Percentiles rank a stretch among this genome's conserved stretches.
Evolutionary conservation across 2,329 filamentous ascomycete species (phyloP).

Genomic region (Dothiorella sarmentorum): DNA sequence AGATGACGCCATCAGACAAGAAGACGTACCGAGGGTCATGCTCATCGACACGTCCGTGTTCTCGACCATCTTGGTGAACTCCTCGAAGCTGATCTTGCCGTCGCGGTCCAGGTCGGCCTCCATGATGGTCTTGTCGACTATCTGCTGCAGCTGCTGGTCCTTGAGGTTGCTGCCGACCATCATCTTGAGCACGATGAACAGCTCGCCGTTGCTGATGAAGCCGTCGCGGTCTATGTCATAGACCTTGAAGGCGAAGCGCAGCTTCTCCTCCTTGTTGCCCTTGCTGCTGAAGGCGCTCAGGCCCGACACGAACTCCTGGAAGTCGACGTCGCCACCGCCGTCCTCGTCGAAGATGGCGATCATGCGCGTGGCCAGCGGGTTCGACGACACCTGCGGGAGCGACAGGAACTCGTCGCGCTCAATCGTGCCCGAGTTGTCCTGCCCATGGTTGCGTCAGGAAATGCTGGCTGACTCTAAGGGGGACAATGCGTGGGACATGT

Average conservation of each 20-base stretch:
- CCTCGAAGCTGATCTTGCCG: conserved; percentile 98
- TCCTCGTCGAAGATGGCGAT: conserved; percentile 99
- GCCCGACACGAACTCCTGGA: conserved; percentile 96
- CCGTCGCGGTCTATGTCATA: conserved; percentile 99
- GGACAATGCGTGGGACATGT: not conserved
- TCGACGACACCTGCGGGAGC: conserved; percentile 94
- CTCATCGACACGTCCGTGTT: conserved; percentile 73
- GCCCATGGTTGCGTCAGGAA: conserved; percentile 13
- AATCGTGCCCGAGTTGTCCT: conserved; percentile 98
- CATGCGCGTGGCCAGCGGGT: conserved; percentile 96
- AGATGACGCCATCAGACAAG: not conserved
- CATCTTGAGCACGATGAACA: conserved; percentile 99
- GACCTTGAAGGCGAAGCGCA: conserved; percentile 96
- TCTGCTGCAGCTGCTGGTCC: conserved; percentile 97
- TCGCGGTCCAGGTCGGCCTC: conserved; percentile 94
- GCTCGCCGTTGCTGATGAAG: conserved; percentile 96
- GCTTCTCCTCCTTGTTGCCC: conserved; percentile 98
- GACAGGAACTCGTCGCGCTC: conserved; percentile 98
- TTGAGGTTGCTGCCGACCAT: conserved; percentile 99
- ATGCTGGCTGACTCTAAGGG: not conserved
- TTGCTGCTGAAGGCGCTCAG: conserved; percentile 95
- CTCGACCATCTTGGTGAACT: conserved; percentile 99
- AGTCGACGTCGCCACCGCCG: conserved; percentile 95
- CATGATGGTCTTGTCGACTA: conserved; percentile 99
- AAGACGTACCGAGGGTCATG: conserved; percentile 60